These are phyloP conservation scores for Melanomma pulvis-pyrius DNA, from an alignment of 495 filamentous ascomycete species.

Conservation along the genomic window DNA sequence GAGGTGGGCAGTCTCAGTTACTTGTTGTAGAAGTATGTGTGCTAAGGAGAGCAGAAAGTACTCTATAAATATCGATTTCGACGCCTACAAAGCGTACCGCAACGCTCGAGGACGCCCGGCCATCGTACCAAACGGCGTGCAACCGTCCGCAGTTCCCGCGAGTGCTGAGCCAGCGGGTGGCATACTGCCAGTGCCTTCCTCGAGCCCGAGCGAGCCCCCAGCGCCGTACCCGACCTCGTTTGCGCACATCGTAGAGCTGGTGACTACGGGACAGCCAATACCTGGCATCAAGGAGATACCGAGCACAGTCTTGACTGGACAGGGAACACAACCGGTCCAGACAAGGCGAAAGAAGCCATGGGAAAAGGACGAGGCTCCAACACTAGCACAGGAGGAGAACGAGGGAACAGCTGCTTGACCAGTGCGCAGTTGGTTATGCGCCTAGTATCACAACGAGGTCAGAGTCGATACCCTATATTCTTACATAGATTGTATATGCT, in stretches of 20 bases:
- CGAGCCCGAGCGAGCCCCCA: slow-evolving; percentile 26
- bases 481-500: too few species aligned
- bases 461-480: too few species aligned
- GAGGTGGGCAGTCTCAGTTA: slow-evolving; percentile 19
- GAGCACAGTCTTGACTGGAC: slow-evolving; percentile 71
- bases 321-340: slow-evolving; percentile 57
- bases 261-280: slow-evolving; percentile 80
- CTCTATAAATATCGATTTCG: slow-evolving; percentile 45
- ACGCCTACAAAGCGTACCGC: slow-evolving; percentile 48
- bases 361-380: slow-evolving; percentile 58
- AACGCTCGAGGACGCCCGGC: background rate
- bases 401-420: background rate
- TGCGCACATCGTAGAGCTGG: slow-evolving; percentile 84
- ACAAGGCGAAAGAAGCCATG: slow-evolving; percentile 74
- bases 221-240: slow-evolving; percentile 82
- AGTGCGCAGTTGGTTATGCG: background rate
- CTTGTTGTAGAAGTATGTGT: background rate
- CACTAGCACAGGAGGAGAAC: background rate
- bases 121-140: slow-evolving; percentile 3
- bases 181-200: slow-evolving; percentile 17
- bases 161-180: slow-evolving; percentile 1
- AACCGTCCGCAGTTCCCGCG: background rate
- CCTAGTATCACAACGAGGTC: background rate
- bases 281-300: slow-evolving; percentile 91
- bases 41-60: slow-evolving; percentile 41